Percentiles rank a stretch among this genome's conserved stretches.
Evolutionary conservation across 2,329 filamentous ascomycete species (phyloP).

Genomic region (Eutypa lata): DNA sequence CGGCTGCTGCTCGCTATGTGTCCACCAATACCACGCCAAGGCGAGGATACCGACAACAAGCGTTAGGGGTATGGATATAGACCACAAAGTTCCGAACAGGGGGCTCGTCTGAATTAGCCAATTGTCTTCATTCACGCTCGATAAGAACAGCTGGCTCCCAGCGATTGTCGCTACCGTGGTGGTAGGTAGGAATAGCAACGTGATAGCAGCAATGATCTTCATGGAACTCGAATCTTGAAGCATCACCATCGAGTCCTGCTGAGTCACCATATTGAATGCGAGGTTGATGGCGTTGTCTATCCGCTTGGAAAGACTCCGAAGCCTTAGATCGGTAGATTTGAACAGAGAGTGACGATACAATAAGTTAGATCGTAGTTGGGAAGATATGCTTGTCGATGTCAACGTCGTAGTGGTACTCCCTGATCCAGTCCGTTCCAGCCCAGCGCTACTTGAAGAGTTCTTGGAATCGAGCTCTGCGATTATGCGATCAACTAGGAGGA

Average conservation of each 20-base stretch:
- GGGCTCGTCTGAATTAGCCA: background rate
- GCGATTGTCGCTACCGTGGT: constrained; percentile 31
- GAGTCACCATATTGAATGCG: constrained; percentile 34
- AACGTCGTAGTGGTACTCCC: background rate
- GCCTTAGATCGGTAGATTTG: constrained; percentile 31
- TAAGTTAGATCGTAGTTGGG: background rate
- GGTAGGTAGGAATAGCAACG: constrained; percentile 35
- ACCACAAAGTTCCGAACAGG: background rate
- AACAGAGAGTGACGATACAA: constrained; percentile 31
- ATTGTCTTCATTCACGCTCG: background rate
- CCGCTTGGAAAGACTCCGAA: constrained; percentile 32
- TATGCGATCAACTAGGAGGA: constrained; percentile 7
- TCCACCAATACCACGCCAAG: background rate
- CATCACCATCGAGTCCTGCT: constrained; percentile 34
- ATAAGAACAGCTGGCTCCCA: constrained; percentile 14
- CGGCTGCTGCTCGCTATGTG: background rate
- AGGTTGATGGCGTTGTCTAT: constrained; percentile 33
- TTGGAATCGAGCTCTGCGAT: background rate
- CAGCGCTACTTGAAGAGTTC: background rate
- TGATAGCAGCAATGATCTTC: constrained; percentile 35
- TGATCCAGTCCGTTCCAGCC: background rate
- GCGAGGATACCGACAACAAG: background rate
- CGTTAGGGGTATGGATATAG: background rate
- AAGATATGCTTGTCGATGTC: background rate
- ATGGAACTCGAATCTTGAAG: constrained; percentile 33